Conservation (phyloP, 176 grass and related monocot species). For the Oryza meyeriana region DNA sequence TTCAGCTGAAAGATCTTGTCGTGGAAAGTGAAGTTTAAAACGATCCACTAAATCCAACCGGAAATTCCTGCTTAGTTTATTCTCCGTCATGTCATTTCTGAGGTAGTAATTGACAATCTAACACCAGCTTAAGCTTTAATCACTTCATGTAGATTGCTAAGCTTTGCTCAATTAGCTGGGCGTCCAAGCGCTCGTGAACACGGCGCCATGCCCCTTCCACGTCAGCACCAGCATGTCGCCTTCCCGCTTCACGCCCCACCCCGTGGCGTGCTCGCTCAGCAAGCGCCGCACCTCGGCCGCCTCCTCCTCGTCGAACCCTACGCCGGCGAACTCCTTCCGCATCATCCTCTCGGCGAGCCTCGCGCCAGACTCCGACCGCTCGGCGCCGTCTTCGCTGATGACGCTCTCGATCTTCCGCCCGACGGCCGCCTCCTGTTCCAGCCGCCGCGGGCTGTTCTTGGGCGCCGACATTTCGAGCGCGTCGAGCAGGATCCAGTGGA, state of each 20-base stretch:
- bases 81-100: neutral
- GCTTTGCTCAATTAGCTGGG: conserved; percentile 3
- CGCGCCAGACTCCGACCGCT: conserved; percentile 61
- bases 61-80: neutral
- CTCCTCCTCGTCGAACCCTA: conserved; percentile 58
- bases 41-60: neutral
- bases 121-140: neutral
- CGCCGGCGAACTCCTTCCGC: conserved; percentile 43
- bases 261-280: conserved; percentile 77
- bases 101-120: conserved; percentile 17
- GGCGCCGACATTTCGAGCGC: conserved; percentile 76
- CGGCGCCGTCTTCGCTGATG: conserved; percentile 59
- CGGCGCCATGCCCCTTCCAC: conserved; percentile 85
- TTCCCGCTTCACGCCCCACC: conserved; percentile 86
- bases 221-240: conserved; percentile 86
- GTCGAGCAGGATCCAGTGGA: conserved; percentile 92
- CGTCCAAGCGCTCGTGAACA: conserved; percentile 71
- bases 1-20: neutral
- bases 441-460: conserved; percentile 59
- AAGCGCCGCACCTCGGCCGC: conserved; percentile 60
- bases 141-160: neutral
- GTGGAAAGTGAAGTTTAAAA: neutral
- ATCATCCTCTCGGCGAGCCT: conserved; percentile 70
- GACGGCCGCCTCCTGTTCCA: conserved; percentile 69
- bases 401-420: conserved; percentile 90